Base-by-base conservation (phyloP, 306 rosid genomes). In the Bauhinia variegata region DNA sequence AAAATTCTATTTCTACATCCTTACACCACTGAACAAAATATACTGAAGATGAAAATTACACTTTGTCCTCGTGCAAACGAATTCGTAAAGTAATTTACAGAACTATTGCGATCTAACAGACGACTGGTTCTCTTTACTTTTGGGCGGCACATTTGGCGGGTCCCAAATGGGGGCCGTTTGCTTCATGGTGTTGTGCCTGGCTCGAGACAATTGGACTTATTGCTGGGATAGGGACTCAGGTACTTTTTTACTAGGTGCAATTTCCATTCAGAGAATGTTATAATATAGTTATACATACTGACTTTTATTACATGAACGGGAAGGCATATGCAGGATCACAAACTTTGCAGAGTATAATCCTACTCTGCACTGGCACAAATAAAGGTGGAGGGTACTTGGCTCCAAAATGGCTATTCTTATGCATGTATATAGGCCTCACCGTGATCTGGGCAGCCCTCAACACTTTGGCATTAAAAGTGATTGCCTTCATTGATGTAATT, bases 111-210 rank as follows among this genome's bases (percentile, higher is more conserved):
- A 44, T 60, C 34, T 19, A 69, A 74, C 88, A 91, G 96, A 88
- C 97, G 7, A 91, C 97, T 28, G 97, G 96, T 51, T 91, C 97
- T 56, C 87, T 91, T 8, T 91, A 91, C 80, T 88, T 91, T 68
- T 91, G 97, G 97, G 97, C 97, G 49, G 97, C 97, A 2, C 97
- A 91, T 79, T 83, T 91, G 71, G 95, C 97, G 8, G 97, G 97
- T 19, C 91, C 96, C 3, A 86, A 77, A 70, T 88, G 96, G 96
- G 97, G 97, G 46, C 96, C 97, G 57, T 86, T 91, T 63, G 92
- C 97, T 57, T 91, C 97, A 11, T 91, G 97, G 96, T 86, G 91
- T 36, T 88, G 96, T 63, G 97, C 96, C 65, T 91, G 97, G 97
- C 96, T 91, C 7, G 97, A 91, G 76, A 79, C 89, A 46, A 84